These are phyloP conservation scores for Apiospora pterosperma DNA, from an alignment of 2,329 filamentous ascomycete genomes.

Conservation along the genomic window DNA sequence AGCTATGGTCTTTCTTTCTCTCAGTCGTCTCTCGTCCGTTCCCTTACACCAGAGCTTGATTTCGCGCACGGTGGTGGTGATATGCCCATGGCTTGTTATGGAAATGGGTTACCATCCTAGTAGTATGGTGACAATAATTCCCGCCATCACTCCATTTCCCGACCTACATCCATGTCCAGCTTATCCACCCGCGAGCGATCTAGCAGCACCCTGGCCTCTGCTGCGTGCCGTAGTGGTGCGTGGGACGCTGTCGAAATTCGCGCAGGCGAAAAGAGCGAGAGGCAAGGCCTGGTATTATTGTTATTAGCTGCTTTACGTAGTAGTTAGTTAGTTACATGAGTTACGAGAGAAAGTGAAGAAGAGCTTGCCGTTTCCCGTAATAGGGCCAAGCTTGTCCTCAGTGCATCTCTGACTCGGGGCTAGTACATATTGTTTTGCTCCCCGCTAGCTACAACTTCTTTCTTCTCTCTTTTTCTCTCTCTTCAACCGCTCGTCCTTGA, in stretches of 20 bases:
- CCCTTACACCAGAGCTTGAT: background rate
- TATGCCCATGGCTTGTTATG: conserved; percentile 1
- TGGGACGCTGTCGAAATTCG: conserved; percentile 10
- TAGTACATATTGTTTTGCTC: conserved; percentile 19
- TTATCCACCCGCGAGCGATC: conserved; percentile 9
- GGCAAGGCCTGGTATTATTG: conserved; percentile 14
- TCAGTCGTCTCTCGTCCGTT: no score
- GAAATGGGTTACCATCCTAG: conserved; percentile 2
- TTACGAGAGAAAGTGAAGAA: background rate
- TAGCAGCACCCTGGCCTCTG: conserved; percentile 9
- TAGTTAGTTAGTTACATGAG: conserved; percentile 12
- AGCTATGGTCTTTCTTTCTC: background rate
- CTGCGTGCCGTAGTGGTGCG: background rate
- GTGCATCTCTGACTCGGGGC: background rate
- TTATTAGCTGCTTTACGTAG: conserved; percentile 16
- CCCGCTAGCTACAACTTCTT: conserved; percentile 12
- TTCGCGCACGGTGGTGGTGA: background rate
- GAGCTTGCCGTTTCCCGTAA: background rate
- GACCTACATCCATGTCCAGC: conserved; percentile 6
- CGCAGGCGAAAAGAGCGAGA: conserved; percentile 9
- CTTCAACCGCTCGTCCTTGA: conserved; percentile 32
- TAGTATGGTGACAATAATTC: conserved; percentile 3
- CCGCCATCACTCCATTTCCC: conserved; percentile 6
- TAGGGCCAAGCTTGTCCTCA: conserved; percentile 3
- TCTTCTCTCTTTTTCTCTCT: conserved; percentile 17